These are phyloP conservation scores for Mycena amicta DNA, from an alignment of 768 basidiomycete species.

Conservation along the genomic window DNA sequence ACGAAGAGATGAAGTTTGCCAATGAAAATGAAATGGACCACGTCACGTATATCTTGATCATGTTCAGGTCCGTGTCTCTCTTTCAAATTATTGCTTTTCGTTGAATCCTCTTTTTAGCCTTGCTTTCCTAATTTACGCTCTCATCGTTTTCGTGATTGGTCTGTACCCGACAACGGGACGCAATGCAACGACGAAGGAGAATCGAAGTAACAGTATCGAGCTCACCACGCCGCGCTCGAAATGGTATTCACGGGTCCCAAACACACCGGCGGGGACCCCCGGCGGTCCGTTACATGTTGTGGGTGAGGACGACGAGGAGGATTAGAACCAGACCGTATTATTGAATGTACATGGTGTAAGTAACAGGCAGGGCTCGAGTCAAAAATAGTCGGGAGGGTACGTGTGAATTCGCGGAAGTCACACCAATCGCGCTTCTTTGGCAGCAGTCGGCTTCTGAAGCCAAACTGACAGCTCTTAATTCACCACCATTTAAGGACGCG, in stretches of 20 bases:
- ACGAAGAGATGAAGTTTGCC: conserved; percentile 80
- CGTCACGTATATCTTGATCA: conserved; percentile 85
- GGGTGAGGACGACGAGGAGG: conserved; percentile 38
- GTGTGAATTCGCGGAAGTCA: too few species aligned
- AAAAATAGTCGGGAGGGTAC: too few species aligned
- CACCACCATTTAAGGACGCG: too few species aligned
- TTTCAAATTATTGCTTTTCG: not conserved
- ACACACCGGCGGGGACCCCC: conserved; percentile 29
- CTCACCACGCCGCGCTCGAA: conserved; percentile 43
- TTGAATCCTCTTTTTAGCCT: conserved; percentile 42
- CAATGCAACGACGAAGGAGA: conserved; percentile 41
- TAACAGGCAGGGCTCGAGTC: too few species aligned
- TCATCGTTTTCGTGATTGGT: conserved; percentile 70
- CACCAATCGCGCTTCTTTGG: not conserved
- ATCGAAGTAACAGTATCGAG: conserved; percentile 43
- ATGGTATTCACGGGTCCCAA: conserved; percentile 69
- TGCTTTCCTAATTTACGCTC: conserved; percentile 77
- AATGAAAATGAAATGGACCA: conserved; percentile 82
- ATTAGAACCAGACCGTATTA: too few species aligned
- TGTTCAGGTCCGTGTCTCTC: conserved; percentile 62
- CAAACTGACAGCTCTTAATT: not conserved
- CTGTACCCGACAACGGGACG: conserved; percentile 66
- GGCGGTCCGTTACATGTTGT: conserved; percentile 28
- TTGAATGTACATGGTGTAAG: not conserved
- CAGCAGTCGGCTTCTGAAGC: not conserved